phyloP scores from a whole-genome alignment of 495 filamentous ascomycete genomes.

The Annulohypoxylon bovei region DNA sequence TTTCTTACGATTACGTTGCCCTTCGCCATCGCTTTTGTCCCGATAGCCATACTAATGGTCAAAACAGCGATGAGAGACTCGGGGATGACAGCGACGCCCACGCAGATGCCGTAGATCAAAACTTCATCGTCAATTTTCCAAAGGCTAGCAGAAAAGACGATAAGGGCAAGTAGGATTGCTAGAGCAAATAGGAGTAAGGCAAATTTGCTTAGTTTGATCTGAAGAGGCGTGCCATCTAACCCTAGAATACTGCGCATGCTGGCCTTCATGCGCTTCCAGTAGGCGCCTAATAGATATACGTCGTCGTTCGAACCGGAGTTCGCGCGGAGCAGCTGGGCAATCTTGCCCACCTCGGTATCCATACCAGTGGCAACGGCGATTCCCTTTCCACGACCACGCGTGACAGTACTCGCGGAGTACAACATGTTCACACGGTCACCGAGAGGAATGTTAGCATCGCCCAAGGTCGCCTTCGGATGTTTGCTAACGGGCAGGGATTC shows the following conservation, averaged over 20 bases:
- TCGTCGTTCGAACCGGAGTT: conserved; percentile 48
- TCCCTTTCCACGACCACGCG: conserved; percentile 73
- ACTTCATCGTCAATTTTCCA: conserved; percentile 69
- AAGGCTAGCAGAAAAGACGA: conserved; percentile 70
- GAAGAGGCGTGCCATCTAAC: conserved; percentile 73
- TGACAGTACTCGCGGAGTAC: conserved; percentile 76
- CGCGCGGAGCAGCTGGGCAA: conserved; percentile 69
- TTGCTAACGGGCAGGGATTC: conserved; percentile 80
- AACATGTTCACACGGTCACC: conserved; percentile 78
- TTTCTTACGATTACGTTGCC: conserved; percentile 75
- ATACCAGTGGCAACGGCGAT: conserved; percentile 78
- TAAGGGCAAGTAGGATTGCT: conserved; percentile 74
- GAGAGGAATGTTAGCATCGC: conserved; percentile 61
- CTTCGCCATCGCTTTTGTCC: conserved; percentile 76
- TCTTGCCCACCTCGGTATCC: conserved; percentile 76
- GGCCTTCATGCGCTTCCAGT: conserved; percentile 48
- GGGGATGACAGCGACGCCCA: conserved; percentile 78
- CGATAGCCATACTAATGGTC: conserved; percentile 79
- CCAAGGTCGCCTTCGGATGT: conserved; percentile 50
- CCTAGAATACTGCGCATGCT: conserved; percentile 65
- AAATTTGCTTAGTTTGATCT: conserved; percentile 74
- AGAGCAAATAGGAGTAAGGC: conserved; percentile 74
- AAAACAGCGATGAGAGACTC: conserved; percentile 80
- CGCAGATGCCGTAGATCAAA: conserved; percentile 72
- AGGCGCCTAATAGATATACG: conserved; percentile 41